Conservation (phyloP, 1,139 yeast species). For the Yamadazyma sp. region DNA sequence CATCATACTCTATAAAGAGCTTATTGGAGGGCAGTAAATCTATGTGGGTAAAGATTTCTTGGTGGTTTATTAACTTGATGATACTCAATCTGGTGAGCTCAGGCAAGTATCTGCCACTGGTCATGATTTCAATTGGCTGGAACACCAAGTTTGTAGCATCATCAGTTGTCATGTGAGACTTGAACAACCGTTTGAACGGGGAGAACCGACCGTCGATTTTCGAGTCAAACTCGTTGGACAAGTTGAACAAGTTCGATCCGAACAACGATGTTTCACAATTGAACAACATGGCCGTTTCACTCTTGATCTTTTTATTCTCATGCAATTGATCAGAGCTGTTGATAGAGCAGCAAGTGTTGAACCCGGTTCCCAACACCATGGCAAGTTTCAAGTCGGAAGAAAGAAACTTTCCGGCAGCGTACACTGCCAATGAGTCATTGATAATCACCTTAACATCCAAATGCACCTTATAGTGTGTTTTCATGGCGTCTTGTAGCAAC, state of each 20-base stretch:
- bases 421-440: conserved; percentile 49
- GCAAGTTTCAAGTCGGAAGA: conserved; percentile 41
- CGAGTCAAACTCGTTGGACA: conserved; percentile 39
- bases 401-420: conserved; percentile 44
- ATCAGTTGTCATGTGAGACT: conserved; percentile 29
- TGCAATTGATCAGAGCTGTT: conserved; percentile 22
- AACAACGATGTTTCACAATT: conserved; percentile 45
- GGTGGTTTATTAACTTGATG: conserved; percentile 29
- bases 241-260: conserved; percentile 32
- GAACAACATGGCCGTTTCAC: conserved; percentile 25
- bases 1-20: conserved; percentile 28
- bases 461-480: conserved; percentile 21
- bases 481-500: conserved; percentile 35
- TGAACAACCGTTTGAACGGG: conserved; percentile 17
- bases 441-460: conserved; percentile 36
- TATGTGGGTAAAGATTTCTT: conserved; percentile 28
- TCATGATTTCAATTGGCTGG: conserved; percentile 56
- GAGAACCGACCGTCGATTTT: conserved; percentile 25
- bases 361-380: conserved; percentile 48
- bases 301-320: conserved; percentile 21
- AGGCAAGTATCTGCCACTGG: conserved; percentile 57
- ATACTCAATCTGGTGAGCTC: conserved; percentile 49
- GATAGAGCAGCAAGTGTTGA: conserved; percentile 44
- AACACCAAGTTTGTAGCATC: conserved; percentile 36
- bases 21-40: conserved; percentile 10